A percentile compares a stretch with the other conserved stretches of the same genome.
These are phyloP conservation scores for Fusarium zealandicum DNA, from an alignment of 2,329 filamentous ascomycete species.

Conservation along the genomic window DNA sequence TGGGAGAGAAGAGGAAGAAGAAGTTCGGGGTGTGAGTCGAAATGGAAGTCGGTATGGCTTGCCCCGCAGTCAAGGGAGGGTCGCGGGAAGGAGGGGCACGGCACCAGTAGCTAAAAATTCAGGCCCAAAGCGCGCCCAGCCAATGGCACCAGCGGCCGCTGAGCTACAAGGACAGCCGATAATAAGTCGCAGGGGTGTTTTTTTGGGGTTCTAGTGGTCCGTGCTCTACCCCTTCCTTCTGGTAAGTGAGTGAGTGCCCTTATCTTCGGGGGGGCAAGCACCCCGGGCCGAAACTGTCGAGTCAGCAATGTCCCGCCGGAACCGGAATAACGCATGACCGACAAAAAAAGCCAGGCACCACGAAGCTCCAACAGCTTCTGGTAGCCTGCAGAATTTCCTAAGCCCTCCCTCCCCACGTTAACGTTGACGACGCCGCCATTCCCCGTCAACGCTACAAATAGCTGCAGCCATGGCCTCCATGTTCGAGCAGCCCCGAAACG, in stretches of 20 bases:
- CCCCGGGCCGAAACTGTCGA: background rate
- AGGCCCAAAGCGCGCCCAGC: slow-evolving; percentile 36
- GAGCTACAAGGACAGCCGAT: slow-evolving; percentile 26
- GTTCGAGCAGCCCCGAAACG: slow-evolving; percentile 94
- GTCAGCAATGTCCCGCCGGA: slow-evolving; percentile 15
- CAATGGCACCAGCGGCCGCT: slow-evolving; percentile 27
- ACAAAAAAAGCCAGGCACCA: slow-evolving; percentile 39
- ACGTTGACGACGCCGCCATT: slow-evolving; percentile 31
- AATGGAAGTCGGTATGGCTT: slow-evolving; percentile 37
- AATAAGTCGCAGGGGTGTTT: slow-evolving; percentile 29
- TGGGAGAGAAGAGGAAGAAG: slow-evolving; percentile 23
- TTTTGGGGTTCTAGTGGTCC: slow-evolving; percentile 32
- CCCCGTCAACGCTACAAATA: slow-evolving; percentile 34
- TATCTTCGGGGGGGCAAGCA: slow-evolving; percentile 6
- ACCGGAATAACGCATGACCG: slow-evolving; percentile 38
- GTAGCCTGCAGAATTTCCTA: slow-evolving; percentile 43
- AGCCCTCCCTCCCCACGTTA: slow-evolving; percentile 38
- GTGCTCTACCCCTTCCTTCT: slow-evolving; percentile 24
- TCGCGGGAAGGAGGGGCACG: slow-evolving; percentile 39
- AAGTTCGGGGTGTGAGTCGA: slow-evolving; percentile 40
- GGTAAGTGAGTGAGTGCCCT: slow-evolving; percentile 33
- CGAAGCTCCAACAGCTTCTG: slow-evolving; percentile 43
- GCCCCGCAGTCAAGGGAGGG: slow-evolving; percentile 40
- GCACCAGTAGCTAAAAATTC: slow-evolving; percentile 38
- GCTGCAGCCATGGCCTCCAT: slow-evolving; percentile 80